Evolutionary conservation across 208 protist species (phyloP).

Genomic region (Acanthamoeba lugdunensis): DNA sequence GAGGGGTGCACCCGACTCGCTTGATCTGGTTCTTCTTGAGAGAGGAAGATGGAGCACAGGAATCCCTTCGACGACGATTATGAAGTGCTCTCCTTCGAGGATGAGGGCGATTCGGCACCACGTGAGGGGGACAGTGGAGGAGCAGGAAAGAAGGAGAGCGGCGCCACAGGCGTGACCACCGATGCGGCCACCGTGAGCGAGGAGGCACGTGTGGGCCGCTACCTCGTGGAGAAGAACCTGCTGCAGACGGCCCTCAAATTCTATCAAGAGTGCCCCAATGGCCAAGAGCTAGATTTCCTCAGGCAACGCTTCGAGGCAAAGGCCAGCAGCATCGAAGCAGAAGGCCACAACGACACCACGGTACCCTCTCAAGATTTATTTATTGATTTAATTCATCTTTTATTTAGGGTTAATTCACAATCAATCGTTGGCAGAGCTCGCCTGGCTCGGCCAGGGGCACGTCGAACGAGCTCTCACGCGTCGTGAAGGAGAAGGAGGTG

Average conservation of each 20-base stretch:
- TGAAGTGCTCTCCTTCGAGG: not conserved
- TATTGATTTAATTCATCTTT: not conserved
- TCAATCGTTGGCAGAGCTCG: not conserved
- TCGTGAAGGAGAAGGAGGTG: constrained; percentile 56
- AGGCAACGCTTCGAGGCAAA: not conserved
- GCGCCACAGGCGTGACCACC: not conserved
- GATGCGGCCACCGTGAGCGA: not conserved
- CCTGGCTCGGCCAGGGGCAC: not conserved
- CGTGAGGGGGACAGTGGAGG: not conserved
- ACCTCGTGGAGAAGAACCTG: constrained; percentile 49
- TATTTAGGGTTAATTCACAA: not conserved
- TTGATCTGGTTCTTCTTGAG: too few relatives aligned
- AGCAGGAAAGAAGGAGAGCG: not conserved
- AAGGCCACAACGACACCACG: not conserved
- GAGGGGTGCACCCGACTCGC: too few relatives aligned
- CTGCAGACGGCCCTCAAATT: constrained; percentile 71
- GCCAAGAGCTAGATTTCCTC: not conserved
- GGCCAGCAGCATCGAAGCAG: not conserved
- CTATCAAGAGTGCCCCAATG: constrained; percentile 42
- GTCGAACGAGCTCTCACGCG: constrained; percentile 18
- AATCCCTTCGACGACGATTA: constrained; percentile 45
- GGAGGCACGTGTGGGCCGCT: constrained; percentile 8
- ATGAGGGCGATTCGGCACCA: not conserved
- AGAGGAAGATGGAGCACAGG: too few relatives aligned
- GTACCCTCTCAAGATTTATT: not conserved